These are phyloP conservation scores for Aspergillus novoparasiticus DNA, from an alignment of 2,329 filamentous ascomycete species.

Conservation along the genomic window DNA sequence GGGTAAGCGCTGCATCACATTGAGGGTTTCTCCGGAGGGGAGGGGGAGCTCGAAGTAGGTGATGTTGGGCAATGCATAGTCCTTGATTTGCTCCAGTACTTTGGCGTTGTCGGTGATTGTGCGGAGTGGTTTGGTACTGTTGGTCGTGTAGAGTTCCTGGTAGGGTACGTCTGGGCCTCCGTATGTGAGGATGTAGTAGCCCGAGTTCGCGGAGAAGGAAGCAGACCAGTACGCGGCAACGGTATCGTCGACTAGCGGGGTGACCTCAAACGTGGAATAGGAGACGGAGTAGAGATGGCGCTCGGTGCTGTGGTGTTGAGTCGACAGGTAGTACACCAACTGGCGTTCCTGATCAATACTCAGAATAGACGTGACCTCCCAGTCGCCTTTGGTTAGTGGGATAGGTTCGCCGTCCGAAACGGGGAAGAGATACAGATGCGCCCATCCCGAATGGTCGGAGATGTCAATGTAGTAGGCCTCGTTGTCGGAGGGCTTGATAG, in stretches of 20 bases:
- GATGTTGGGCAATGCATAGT: slow-evolving; percentile 66
- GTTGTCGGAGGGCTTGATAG: slow-evolving; percentile 33
- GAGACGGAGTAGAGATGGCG: slow-evolving; percentile 69
- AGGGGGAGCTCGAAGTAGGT: slow-evolving; percentile 65
- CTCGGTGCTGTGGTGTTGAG: slow-evolving; percentile 67
- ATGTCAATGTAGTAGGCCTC: slow-evolving; percentile 64
- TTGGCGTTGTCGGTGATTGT: slow-evolving; percentile 63
- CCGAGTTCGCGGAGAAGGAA: slow-evolving; percentile 64
- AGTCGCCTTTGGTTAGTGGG: slow-evolving; percentile 65
- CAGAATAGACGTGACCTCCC: slow-evolving; percentile 64
- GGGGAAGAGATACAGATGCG: slow-evolving; percentile 66
- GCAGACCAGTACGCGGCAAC: slow-evolving; percentile 63
- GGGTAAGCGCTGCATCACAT: slow-evolving; percentile 67
- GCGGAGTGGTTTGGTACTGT: slow-evolving; percentile 58
- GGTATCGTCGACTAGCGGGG: slow-evolving; percentile 63
- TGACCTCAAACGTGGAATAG: slow-evolving; percentile 55
- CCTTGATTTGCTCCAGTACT: slow-evolving; percentile 57
- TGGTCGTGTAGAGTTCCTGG: slow-evolving; percentile 65
- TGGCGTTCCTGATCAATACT: slow-evolving; percentile 60
- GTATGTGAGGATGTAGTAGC: slow-evolving; percentile 69
- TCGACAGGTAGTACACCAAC: slow-evolving; percentile 67
- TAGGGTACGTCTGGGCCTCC: slow-evolving; percentile 68
- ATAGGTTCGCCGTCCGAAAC: slow-evolving; percentile 58
- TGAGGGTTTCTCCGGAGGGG: slow-evolving; percentile 62
- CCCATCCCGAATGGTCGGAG: slow-evolving; percentile 67